Percentiles rank a stretch among this genome's conserved stretches.
Evolutionary conservation across 202 grass and related monocot species (phyloP).

Genomic region (Sporobolus alterniflorus): DNA sequence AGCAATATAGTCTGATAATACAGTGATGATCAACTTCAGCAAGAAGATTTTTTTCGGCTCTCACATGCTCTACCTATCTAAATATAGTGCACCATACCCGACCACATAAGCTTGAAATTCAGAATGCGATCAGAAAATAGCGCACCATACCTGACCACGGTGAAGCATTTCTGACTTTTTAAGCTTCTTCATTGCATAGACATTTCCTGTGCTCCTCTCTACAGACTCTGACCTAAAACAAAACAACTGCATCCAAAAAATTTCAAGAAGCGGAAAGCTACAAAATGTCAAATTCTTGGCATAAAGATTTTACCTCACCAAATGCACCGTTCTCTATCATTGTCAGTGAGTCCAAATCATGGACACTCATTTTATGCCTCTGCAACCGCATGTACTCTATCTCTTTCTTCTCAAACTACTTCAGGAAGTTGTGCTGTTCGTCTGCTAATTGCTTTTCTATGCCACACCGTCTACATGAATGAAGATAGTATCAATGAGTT

Average conservation of each 20-base stretch:
- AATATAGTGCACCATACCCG: slow-evolving; percentile 9
- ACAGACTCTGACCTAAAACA: slow-evolving; percentile 89
- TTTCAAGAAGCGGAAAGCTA: background rate
- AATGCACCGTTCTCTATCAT: slow-evolving; percentile 99
- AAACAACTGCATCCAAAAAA: slow-evolving; percentile 20
- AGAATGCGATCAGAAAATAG: slow-evolving; percentile 19
- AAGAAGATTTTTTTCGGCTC: slow-evolving; percentile 98
- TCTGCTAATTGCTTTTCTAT: slow-evolving; percentile 92
- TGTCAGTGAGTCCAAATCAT: slow-evolving; percentile 91
- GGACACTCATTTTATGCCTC: slow-evolving; percentile 96
- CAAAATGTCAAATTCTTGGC: background rate
- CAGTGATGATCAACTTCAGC: slow-evolving; percentile 96
- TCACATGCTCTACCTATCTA: slow-evolving; percentile 94
- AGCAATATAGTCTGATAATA: slow-evolving; percentile 94
- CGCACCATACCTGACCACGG: slow-evolving; percentile 71
- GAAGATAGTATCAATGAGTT: slow-evolving; percentile 2
- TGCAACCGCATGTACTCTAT: slow-evolving; percentile 97
- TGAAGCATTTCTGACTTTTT: slow-evolving; percentile 99
- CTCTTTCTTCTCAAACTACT: slow-evolving; percentile 97
- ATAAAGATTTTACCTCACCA: slow-evolving; percentile 78
- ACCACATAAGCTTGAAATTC: background rate
- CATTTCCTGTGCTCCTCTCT: slow-evolving; percentile 89
- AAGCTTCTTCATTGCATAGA: slow-evolving; percentile 99
- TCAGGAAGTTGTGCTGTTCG: slow-evolving; percentile 80
- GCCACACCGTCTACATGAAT: slow-evolving; percentile 68